Percentiles rank a stretch among this genome's conserved stretches.
Conservation (phyloP, 140 eudicot genomes). For the Artemisia princeps region DNA sequence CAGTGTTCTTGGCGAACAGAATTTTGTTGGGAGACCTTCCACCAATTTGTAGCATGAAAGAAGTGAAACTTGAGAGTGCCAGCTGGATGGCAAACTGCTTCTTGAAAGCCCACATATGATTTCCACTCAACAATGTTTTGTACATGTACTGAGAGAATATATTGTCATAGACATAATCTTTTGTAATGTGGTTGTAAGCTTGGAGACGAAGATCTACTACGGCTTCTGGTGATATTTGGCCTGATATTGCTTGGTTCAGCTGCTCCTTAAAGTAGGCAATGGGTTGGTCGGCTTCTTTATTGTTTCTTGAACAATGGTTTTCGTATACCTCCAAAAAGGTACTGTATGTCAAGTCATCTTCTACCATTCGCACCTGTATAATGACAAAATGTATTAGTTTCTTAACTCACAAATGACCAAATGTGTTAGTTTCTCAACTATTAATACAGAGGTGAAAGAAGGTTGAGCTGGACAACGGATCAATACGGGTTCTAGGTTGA, state of each 20-base stretch:
- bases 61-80: slow-evolving; percentile 89
- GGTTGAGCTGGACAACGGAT: not conserved
- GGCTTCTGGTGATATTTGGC: slow-evolving; percentile 88
- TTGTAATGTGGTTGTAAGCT: slow-evolving; percentile 82
- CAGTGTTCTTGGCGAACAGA: slow-evolving; percentile 84
- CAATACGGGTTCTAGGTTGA: too few relatives aligned
- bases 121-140: slow-evolving; percentile 72
- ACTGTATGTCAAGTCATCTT: slow-evolving; percentile 92
- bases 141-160: slow-evolving; percentile 96
- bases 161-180: slow-evolving; percentile 60
- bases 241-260: slow-evolving; percentile 89
- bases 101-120: slow-evolving; percentile 96
- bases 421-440: slow-evolving; percentile 5
- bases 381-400: slow-evolving; percentile 11
- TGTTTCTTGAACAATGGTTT: slow-evolving; percentile 92
- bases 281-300: slow-evolving; percentile 86
- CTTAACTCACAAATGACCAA: slow-evolving; percentile 13
- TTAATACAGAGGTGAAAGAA: not conserved
- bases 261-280: slow-evolving; percentile 90
- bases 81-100: slow-evolving; percentile 94
- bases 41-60: slow-evolving; percentile 89
- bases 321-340: slow-evolving; percentile 98
- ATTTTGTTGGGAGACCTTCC: slow-evolving; percentile 98
- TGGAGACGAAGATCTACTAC: slow-evolving; percentile 92
- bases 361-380: slow-evolving; percentile 92